phyloP scores from a whole-genome alignment of 495 filamentous ascomycete species.

The Aspergillus mulundensis region DNA sequence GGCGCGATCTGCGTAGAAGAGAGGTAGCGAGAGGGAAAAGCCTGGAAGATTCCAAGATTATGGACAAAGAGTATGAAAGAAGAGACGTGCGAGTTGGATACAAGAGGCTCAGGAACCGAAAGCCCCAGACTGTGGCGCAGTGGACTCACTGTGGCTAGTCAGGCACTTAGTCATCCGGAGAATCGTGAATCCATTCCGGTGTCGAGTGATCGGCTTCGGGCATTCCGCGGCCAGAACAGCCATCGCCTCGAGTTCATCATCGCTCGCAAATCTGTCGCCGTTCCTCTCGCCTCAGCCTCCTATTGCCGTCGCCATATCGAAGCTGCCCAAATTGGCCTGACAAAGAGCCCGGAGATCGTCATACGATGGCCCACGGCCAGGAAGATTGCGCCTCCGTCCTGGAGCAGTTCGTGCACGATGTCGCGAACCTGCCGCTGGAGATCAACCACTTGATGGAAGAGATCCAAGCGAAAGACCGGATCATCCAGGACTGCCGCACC shows the following conservation, averaged over 20 bases:
- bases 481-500: constrained; percentile 67
- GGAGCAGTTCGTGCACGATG: constrained; percentile 87
- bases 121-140: too few relatives aligned
- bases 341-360: background rate
- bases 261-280: background rate
- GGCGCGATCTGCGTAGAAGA: too few relatives aligned
- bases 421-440: constrained; percentile 87
- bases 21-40: too few relatives aligned
- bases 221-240: background rate
- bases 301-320: background rate
- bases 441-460: constrained; percentile 92
- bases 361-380: constrained; percentile 34
- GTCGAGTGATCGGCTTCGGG: too few relatives aligned
- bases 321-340: background rate
- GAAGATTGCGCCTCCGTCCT: constrained; percentile 87
- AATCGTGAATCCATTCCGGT: background rate
- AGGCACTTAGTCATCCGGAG: too few relatives aligned
- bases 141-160: too few relatives aligned
- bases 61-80: too few relatives aligned
- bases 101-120: too few relatives aligned
- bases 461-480: constrained; percentile 82
- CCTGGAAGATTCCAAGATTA: too few relatives aligned
- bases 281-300: background rate
- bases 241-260: too few relatives aligned
- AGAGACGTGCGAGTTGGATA: too few relatives aligned